Evolutionary conservation across 192 early-diverging fungal species (phyloP), one percentile per base, ranked within the genome.

Genomic region (Polychytrium aggregatum): DNA sequence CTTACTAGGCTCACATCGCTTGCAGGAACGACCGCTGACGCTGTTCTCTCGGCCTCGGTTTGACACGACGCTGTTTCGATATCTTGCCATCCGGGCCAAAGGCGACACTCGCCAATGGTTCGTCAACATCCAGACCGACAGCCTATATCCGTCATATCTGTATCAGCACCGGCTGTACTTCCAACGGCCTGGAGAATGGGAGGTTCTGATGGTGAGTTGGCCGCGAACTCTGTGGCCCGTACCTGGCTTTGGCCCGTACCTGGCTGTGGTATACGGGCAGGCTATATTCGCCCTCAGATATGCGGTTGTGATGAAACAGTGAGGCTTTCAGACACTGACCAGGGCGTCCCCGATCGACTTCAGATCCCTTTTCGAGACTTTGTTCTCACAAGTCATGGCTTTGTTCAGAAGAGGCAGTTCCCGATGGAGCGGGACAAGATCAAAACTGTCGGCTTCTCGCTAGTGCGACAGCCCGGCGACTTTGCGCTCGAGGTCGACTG

Each of bases 301-400:
- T 4, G 41, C 21, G 13, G 26, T 10, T 42, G 41, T 24, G 26
- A 8, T 13, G 41, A 42, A 4, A 27, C 4, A 42, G 11, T 3
- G 31, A 37, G 1, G 18, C 18, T 37, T 8, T 10, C 8, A 10
- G 41, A 20, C 41, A 18, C 21, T 22, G 26, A 21, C 18, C 30
- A 42, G 1, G 13, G 14, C 17, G 7, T 21, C 50, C 16, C 16
- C 25, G 9, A 42, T 60, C 0, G 20, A 30, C n/a, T n/a, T n/a
- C 52, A 87, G 85, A 84, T 97, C 35, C 93, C 93, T 14, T 94
- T 94, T 63, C 75, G 78, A 37, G 87, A 88, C 59, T 97, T 97
- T 60, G 84, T 93, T 24, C 63, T 92, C 33, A 97, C 93, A 7
- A 83, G 79, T 53, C 82, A 93, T 52, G 88, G 91, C 31, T 76